Evolutionary conservation across 208 protist species (phyloP), one percentile per base, ranked within the genome.

Genomic region (Crithidia thermophila): DNA sequence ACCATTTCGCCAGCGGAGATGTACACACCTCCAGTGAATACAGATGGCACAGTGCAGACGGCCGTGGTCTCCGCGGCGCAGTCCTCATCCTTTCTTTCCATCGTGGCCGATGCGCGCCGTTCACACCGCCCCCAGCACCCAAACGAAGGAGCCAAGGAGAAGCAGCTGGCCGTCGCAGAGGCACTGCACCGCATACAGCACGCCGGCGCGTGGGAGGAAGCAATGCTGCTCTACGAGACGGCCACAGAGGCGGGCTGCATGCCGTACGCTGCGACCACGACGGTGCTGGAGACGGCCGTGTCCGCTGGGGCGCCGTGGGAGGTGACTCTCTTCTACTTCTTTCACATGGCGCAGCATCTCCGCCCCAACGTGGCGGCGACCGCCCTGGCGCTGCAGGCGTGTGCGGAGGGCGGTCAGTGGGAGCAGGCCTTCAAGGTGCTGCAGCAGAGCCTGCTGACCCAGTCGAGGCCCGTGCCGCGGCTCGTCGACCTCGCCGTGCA

Each of bases 351-450:
- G 18, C 70, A 64, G 51, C 79, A 72, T 20, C 64, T 83, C 58
- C 89, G 89, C 11, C 89, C 85, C 0, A 77, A 90, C 59, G 76
- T 82, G 51, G 50, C 50, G 30, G 79, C 83, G 11, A 53, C 84
- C 11, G 64, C 74, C 13, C 75, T 75, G 30, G 89, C 86, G 3
- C 56, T 94, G 61, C 69, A 87, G 67, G 85, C 85, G 14, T 94
- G 89, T 47, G 69, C 65, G 27, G 66, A 47, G 30, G 84, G 84
- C 14, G 61, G 62, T 0, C 85, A 87, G 75, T 94, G 89, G 89
- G 73, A 58, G 39, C 52, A 82, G n/a, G 86, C 78, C 21, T 81
- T 91, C 34, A 79, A 78, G 18, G 72, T 94, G 50, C 66, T 94
- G 51, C 74, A 62, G 34, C 86, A 93, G 55, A 76, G 66, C 58